phyloP scores from a whole-genome alignment of 176 grass and related monocot genomes.

The Ananas comosus region DNA sequence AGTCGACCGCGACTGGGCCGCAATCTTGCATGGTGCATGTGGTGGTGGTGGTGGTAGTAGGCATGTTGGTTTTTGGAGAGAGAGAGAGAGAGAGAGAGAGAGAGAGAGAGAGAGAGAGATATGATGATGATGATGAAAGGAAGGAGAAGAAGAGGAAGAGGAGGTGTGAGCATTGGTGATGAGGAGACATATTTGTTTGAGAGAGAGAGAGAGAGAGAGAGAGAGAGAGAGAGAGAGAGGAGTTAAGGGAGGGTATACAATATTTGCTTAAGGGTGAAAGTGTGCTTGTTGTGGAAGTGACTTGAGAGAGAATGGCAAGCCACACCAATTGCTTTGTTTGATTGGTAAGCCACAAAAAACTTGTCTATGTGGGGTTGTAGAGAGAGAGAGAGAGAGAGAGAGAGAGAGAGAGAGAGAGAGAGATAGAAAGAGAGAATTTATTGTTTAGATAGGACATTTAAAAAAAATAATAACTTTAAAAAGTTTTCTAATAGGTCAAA shows the following conservation, averaged over 20 bases:
- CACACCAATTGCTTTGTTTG: conserved; percentile 43
- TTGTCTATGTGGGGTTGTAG: too few species aligned
- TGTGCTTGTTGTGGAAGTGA: conserved; percentile 34
- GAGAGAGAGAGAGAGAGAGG: conserved; percentile 3
- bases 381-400: too few species aligned
- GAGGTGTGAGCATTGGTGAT: background rate
- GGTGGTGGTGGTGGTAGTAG: background rate
- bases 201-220: conserved; percentile 5
- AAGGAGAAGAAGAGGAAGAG: background rate
- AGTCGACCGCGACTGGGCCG: conserved; percentile 63
- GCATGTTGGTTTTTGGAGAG: background rate
- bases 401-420: too few species aligned
- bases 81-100: background rate
- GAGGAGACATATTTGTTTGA: conserved; percentile 14
- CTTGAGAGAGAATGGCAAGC: conserved; percentile 22
- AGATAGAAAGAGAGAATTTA: too few species aligned
- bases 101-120: background rate
- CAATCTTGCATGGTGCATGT: conserved; percentile 19
- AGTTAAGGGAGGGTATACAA: background rate
- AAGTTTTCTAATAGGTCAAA: too few species aligned
- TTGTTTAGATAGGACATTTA: too few species aligned
- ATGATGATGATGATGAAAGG: background rate
- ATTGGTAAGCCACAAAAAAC: conserved; percentile 54
- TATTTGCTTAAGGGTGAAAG: conserved; percentile 30
- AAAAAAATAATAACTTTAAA: too few species aligned